Percentiles rank a stretch among this genome's conserved stretches.
These are phyloP conservation scores for Fusarium denticulatum DNA, from an alignment of 2,329 filamentous ascomycete genomes.

Conservation along the genomic window DNA sequence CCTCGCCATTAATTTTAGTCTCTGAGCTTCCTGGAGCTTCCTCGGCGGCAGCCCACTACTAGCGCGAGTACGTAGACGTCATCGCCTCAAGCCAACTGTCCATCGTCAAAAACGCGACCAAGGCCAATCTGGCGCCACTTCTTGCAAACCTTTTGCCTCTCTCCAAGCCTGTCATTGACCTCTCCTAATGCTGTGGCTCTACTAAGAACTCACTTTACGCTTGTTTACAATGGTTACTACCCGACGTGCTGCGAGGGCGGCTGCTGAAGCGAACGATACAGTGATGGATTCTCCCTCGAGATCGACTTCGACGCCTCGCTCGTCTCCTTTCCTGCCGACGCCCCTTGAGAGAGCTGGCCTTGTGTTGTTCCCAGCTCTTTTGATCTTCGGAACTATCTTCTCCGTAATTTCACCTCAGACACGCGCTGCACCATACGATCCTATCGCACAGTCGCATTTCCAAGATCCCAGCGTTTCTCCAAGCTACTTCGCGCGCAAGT, in stretches of 20 bases:
- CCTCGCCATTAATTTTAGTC: background rate
- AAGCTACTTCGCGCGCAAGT: constrained; percentile 92
- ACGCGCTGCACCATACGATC: constrained; percentile 70
- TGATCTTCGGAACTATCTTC: constrained; percentile 85
- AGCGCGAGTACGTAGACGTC: constrained; percentile 39
- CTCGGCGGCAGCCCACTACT: constrained; percentile 26
- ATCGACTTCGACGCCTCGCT: constrained; percentile 48
- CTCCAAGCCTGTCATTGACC: background rate
- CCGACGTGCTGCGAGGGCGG: constrained; percentile 40
- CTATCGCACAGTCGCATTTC: constrained; percentile 69
- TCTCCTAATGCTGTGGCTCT: background rate
- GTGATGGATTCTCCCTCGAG: constrained; percentile 17
- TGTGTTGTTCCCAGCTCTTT: constrained; percentile 77
- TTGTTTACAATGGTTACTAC: constrained; percentile 41
- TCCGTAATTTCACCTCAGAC: constrained; percentile 78
- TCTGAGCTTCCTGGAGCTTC: constrained; percentile 5
- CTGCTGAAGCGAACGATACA: constrained; percentile 22
- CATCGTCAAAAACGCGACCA: constrained; percentile 27
- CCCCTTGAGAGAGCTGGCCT: constrained; percentile 73
- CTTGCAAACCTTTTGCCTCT: background rate
- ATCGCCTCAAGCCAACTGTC: constrained; percentile 29
- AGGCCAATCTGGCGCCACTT: constrained; percentile 11
- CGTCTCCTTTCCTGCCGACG: constrained; percentile 74
- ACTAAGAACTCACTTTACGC: background rate
- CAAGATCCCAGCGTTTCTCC: constrained; percentile 67